A percentile compares a stretch with the other conserved stretches of the same genome.
Evolutionary conservation across 176 grass and related monocot species (phyloP).

Genomic region (Musa beccarii): DNA sequence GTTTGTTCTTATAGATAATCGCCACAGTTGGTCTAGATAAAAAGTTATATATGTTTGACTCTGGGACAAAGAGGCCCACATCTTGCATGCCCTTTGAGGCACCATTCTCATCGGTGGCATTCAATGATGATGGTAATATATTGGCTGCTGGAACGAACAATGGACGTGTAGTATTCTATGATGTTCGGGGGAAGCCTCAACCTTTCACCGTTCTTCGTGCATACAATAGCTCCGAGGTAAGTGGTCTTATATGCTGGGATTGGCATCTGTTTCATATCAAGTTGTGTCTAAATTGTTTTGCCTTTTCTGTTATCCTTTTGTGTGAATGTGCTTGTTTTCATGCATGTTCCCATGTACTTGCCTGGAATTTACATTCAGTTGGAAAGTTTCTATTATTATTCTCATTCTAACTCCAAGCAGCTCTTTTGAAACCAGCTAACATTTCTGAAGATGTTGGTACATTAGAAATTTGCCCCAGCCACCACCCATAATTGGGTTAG

Average conservation of each 20-base stretch:
- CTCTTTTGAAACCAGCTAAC: too few species aligned
- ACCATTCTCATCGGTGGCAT: constrained; percentile 89
- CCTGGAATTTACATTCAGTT: too few species aligned
- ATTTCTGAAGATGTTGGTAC: too few species aligned
- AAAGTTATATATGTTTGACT: constrained; percentile 73
- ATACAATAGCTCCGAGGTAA: constrained; percentile 92
- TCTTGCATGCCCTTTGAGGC: constrained; percentile 73
- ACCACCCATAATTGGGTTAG: too few species aligned
- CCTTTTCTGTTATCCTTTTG: too few species aligned
- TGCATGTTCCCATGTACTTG: too few species aligned
- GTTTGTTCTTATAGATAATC: constrained; percentile 51
- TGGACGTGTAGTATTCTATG: constrained; percentile 93
- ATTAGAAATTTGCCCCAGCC: too few species aligned
- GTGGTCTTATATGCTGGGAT: not conserved
- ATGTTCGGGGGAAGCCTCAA: constrained; percentile 85
- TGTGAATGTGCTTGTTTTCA: too few species aligned
- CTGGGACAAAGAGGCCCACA: constrained; percentile 58
- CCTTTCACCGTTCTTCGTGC: constrained; percentile 82
- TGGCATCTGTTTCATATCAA: not conserved
- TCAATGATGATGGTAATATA: constrained; percentile 83
- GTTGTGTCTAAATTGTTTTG: not conserved
- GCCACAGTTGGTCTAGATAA: constrained; percentile 89
- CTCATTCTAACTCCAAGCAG: too few species aligned
- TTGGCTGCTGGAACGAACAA: constrained; percentile 86
- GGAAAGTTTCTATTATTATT: too few species aligned